phyloP scores from a whole-genome alignment of 1,139 yeast species.

The Suhomyces anneliseae region DNA sequence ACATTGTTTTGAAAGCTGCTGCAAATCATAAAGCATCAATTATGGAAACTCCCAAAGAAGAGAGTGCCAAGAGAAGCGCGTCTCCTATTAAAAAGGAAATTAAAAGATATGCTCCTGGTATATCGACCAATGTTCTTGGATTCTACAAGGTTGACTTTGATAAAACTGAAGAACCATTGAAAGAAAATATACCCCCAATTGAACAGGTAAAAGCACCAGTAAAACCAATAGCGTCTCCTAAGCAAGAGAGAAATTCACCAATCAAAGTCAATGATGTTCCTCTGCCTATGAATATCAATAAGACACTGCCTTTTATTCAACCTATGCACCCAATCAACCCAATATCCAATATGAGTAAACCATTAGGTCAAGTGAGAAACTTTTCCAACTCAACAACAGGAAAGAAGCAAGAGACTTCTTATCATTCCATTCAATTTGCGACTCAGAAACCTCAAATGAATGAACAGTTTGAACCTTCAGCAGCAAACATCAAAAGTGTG shows the following conservation, averaged over 20 bases:
- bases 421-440: slow-evolving; percentile 24
- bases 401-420: slow-evolving; percentile 4
- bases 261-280: too few species aligned
- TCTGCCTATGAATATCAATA: too few species aligned
- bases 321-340: background rate
- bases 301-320: background rate
- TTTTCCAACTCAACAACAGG: slow-evolving; percentile 9
- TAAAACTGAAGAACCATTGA: background rate
- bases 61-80: slow-evolving; percentile 2
- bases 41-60: background rate
- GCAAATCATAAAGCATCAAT: slow-evolving; percentile 2
- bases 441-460: slow-evolving; percentile 16
- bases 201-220: too few species aligned
- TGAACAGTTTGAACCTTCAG: slow-evolving; percentile 4
- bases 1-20: slow-evolving; percentile 10
- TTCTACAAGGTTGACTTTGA: slow-evolving; percentile 6
- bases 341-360: background rate
- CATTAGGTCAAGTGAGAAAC: slow-evolving; percentile 1
- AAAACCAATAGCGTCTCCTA: too few species aligned
- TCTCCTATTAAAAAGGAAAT: slow-evolving; percentile 1
- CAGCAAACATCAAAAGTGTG: slow-evolving; percentile 23
- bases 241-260: too few species aligned
- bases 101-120: background rate
- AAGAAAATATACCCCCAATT: background rate
- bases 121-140: slow-evolving; percentile 8